phyloP scores from a whole-genome alignment of 2,329 filamentous ascomycete species.

The Fusarium buxicola region DNA sequence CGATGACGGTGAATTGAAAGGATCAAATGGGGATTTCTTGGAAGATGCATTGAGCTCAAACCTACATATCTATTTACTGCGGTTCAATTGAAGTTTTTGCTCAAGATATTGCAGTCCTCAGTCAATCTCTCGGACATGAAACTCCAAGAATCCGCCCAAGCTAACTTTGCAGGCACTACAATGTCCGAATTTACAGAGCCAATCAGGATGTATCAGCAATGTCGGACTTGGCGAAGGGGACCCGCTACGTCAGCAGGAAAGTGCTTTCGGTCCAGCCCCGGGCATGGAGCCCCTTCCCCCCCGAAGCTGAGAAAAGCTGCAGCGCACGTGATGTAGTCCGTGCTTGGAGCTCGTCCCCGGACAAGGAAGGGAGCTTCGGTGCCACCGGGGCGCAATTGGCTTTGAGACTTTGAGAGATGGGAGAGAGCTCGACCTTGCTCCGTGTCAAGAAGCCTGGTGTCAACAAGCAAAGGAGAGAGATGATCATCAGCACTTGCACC shows the following conservation, averaged over 20 bases:
- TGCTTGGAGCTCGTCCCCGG: conserved; percentile 6
- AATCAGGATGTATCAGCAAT: conserved; percentile 18
- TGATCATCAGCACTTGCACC: too few relatives aligned
- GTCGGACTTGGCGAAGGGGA: conserved; percentile 24
- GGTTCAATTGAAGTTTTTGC: neutral
- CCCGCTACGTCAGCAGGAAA: conserved; percentile 21
- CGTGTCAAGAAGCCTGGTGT: too few relatives aligned
- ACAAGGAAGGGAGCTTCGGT: conserved; percentile 22
- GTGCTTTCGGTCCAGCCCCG: conserved; percentile 1
- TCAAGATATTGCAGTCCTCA: neutral
- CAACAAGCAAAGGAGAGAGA: too few relatives aligned
- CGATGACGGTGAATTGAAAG: neutral
- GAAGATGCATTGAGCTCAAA: neutral
- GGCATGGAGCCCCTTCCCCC: conserved; percentile 17
- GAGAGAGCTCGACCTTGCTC: neutral
- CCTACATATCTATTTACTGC: neutral
- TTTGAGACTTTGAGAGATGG: conserved; percentile 20
- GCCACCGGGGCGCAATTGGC: conserved; percentile 22
- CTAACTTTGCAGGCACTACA: neutral
- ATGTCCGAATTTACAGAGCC: conserved; percentile 26
- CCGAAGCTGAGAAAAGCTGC: conserved; percentile 30
- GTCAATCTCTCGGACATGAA: neutral
- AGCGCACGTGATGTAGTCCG: conserved; percentile 24
- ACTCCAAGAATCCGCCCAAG: neutral
- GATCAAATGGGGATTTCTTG: neutral